Conservation (phyloP, 2,329 filamentous ascomycete genomes). For the Aspergillus caelatus region DNA sequence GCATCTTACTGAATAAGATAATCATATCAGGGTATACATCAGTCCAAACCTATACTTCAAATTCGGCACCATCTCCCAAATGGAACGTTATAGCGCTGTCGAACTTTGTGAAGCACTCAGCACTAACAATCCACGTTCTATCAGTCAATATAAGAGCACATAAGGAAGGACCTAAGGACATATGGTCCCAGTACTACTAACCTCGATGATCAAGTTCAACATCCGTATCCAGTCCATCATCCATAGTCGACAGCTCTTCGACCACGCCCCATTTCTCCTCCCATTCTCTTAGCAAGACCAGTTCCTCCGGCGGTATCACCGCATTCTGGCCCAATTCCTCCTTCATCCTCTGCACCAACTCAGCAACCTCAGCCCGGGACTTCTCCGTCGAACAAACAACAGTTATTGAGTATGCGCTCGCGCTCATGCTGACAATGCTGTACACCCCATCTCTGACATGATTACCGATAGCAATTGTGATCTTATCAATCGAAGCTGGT, state of each 20-base stretch:
- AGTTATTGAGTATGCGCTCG: background rate
- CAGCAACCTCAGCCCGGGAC: constrained; percentile 30
- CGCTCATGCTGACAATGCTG: background rate
- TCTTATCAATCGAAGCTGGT: background rate
- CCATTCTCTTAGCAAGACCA: background rate
- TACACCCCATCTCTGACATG: background rate
- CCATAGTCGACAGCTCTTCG: background rate
- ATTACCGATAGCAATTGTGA: background rate
- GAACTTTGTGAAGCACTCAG: background rate
- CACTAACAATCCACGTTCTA: background rate
- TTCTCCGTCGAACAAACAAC: background rate
- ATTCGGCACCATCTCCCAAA: background rate
- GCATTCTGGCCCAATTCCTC: background rate
- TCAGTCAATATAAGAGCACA: background rate
- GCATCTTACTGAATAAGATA: background rate
- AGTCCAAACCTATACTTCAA: background rate
- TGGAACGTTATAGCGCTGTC: background rate
- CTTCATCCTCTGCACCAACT: background rate
- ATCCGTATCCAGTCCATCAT: background rate
- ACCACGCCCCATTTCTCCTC: background rate
- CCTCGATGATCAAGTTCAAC: background rate
- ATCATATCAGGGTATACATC: background rate
- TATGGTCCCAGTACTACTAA: background rate
- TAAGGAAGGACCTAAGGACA: background rate
- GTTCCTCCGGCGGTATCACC: background rate